These are phyloP conservation scores for Geum urbanum DNA, from an alignment of 306 rosid genomes.

Conservation along the genomic window DNA sequence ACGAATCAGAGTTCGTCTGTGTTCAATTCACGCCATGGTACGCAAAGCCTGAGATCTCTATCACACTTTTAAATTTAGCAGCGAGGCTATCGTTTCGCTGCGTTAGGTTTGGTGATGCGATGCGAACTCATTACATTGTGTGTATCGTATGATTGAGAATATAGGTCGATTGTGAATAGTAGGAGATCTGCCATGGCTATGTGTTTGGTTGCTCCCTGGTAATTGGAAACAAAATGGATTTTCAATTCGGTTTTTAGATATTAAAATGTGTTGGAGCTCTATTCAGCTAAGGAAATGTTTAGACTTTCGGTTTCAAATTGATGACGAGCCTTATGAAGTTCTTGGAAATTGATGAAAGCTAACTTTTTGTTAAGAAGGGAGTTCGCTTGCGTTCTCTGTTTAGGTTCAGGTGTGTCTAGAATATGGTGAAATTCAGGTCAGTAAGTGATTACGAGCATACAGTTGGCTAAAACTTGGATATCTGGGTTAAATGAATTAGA, in stretches of 20 bases:
- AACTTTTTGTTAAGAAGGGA: too few relatives aligned
- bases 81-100: not conserved
- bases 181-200: conserved; percentile 14
- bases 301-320: not conserved
- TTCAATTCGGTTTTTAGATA: not conserved
- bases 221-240: not conserved
- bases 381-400: too few relatives aligned
- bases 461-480: not conserved
- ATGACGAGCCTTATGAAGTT: too few relatives aligned
- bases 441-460: not conserved
- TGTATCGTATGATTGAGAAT: not conserved
- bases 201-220: conserved; percentile 1
- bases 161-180: too few relatives aligned
- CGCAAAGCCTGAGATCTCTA: not conserved
- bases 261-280: not conserved
- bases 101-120: conserved; percentile 8
- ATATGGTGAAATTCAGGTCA: too few relatives aligned
- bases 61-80: not conserved
- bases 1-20: conserved; percentile 24
- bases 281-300: not conserved
- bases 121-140: not conserved
- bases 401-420: too few relatives aligned
- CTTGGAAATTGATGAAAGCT: too few relatives aligned
- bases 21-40: conserved; percentile 34
- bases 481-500: not conserved